These are phyloP conservation scores for Microthlaspi erraticum DNA, from an alignment of 345 rosid genomes.

Conservation along the genomic window DNA sequence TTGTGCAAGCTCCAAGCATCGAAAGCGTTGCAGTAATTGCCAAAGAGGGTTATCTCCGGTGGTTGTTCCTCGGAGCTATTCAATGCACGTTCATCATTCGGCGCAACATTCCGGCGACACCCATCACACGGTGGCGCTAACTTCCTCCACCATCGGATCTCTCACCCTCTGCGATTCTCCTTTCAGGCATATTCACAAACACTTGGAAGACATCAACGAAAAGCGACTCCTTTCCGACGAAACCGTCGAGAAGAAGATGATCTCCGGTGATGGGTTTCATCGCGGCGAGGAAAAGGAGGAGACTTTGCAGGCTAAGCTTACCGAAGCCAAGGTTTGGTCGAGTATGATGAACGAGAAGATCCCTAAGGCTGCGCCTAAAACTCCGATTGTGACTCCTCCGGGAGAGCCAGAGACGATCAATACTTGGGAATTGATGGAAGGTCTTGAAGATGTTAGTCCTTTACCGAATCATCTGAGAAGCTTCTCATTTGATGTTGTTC, in stretches of 20 bases:
- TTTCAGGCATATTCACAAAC: constrained; percentile 29
- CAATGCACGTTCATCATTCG: constrained; percentile 75
- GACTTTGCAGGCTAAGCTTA: constrained; percentile 45
- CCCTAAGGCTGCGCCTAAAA: constrained; percentile 62
- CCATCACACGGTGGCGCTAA: constrained; percentile 84
- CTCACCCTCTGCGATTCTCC: constrained; percentile 51
- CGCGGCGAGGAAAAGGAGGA: neutral
- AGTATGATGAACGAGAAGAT: constrained; percentile 75
- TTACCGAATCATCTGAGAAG: constrained; percentile 59
- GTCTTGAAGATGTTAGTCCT: constrained; percentile 68
- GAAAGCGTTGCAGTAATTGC: constrained; percentile 68
- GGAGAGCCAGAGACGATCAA: constrained; percentile 96
- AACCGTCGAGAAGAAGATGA: constrained; percentile 8
- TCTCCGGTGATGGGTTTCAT: constrained; percentile 18
- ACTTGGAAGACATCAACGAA: constrained; percentile 25
- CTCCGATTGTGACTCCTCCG: constrained; percentile 77
- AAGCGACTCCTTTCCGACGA: constrained; percentile 28
- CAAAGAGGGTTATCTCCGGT: constrained; percentile 59
- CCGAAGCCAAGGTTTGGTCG: constrained; percentile 88
- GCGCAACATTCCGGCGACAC: constrained; percentile 64
- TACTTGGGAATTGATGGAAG: constrained; percentile 92
- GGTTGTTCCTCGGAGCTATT: constrained; percentile 68
- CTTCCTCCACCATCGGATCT: constrained; percentile 79
- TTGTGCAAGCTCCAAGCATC: constrained; percentile 74
- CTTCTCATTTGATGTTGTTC: constrained; percentile 68